Base-by-base conservation (phyloP, 192 early-diverging fungal genomes). In the Radiomyces spectabilis region DNA sequence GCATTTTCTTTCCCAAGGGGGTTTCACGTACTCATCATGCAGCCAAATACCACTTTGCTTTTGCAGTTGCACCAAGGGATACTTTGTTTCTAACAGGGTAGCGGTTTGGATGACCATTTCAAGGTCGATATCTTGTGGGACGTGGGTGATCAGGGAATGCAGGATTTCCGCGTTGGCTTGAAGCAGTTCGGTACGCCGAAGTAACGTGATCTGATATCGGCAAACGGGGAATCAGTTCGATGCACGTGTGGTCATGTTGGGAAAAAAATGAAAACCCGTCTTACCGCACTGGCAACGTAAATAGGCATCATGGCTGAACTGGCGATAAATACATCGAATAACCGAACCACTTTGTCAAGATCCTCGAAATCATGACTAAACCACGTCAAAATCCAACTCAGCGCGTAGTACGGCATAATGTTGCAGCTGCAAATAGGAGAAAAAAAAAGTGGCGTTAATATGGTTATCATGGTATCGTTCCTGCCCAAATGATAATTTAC, bases 331-430 rank as follows among this genome's bases (percentile, higher is more conserved):
- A 84, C 65, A 55, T 88, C 84, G 52, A 81, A 82, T 21, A 88
- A 66, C 24, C 84, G 77, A 41, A 73, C 63, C 8, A 80, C 65
- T 13, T 59, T 63, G 26, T 59, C 41, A 32, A 75, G 70, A 32
- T 70, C 63, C 24, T 65, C 61, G n/a, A 88, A 18, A 48, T 86
- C 77, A 53, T 88, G 86, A 22, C 75, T 77, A 53, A 78, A 84
- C 86, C 86, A 88, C n/a, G 86, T 86, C 39, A 86, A 53, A 48
- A 85, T 66, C 83, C 83, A 86, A 50, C 80, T 81, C 38, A 88
- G 66, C 26, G 77, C 81, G 60, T 85, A 88, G 44, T 76, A 82
- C 22, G 84, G 82, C 42, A 77, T 73, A 18, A 86, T 67, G 26
- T 63, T 63, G 34, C 50, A 37, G 8, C 66, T 68, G 16, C 16